Evolutionary conservation across 106 monocot genomes (phyloP), one percentile per base, ranked within the genome.

Genomic region (Platanthera zijinensis): DNA sequence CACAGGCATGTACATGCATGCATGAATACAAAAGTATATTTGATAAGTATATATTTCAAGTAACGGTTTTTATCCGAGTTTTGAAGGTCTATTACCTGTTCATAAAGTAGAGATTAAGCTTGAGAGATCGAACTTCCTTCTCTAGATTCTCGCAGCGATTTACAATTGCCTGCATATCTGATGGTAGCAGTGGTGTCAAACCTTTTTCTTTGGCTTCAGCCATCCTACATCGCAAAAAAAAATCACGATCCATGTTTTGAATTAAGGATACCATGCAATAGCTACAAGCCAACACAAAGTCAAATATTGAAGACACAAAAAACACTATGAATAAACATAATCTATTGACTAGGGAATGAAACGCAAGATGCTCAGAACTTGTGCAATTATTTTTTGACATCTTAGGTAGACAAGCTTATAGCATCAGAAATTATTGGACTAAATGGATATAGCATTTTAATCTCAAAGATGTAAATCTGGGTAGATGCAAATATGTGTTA

Each of bases 91-190:
- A 39, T 12, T 72, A 87, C 87, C 87, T 81, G 32, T 87, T 87
- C 87, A 87, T 87, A 52, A 87, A 87, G 17, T 84, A 87, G 52
- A 87, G 51, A 61, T 84, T 87, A 19, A 87, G 84, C 49, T 87
- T 87, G 8, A 87, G 87, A 32, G 87, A 87, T 19, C 87, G 84
- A 52, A 84, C 84, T 81, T 87, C 87, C 73, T 84, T 84, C 87
- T 87, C 87, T 14, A 87, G 78, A 75, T 52, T 79, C 17, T 84
- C 87, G 21, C 87, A 87, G 57, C 84, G 83, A 66, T 79, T 87
- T 3, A 87, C 76, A 66, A 87, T 57, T 49, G 78, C 69, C 66
- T 84, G 84, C 84, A 87, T 76, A 81, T 87, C 87, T 12, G 81
- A 84, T 57, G 86, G 77, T 59, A 84, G 1, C 3, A 67, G 22